phyloP scores from a whole-genome alignment of 108 stramenopile species.

The Parietichytrium sp. region DNA sequence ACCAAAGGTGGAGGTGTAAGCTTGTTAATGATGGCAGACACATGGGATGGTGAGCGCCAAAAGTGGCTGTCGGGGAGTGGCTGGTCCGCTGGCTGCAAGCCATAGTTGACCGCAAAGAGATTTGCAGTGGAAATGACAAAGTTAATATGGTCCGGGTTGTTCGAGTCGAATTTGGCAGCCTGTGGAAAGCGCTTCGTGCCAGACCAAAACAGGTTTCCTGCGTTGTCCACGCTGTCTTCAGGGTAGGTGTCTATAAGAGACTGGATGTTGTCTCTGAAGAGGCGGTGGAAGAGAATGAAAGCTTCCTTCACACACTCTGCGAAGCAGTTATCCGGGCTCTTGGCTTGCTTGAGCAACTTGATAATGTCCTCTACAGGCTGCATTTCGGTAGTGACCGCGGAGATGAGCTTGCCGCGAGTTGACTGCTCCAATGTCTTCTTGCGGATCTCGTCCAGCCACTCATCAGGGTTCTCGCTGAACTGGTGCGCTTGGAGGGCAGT shows the following conservation, averaged over 20 bases:
- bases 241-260: slow-evolving; percentile 63
- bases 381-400: slow-evolving; percentile 49
- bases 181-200: slow-evolving; percentile 65
- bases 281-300: slow-evolving; percentile 48
- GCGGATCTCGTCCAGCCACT: slow-evolving; percentile 14
- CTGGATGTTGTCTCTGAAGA: slow-evolving; percentile 56
- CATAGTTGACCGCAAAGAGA: slow-evolving; percentile 58
- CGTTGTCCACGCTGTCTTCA: slow-evolving; percentile 48
- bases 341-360: slow-evolving; percentile 37
- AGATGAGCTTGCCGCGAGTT: not conserved
- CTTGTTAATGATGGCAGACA: not conserved
- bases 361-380: slow-evolving; percentile 42
- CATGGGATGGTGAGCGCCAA: slow-evolving; percentile 18
- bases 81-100: slow-evolving; percentile 42
- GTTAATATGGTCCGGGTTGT: slow-evolving; percentile 47
- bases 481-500: slow-evolving; percentile 50
- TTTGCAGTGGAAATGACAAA: slow-evolving; percentile 59
- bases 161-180: slow-evolving; percentile 27
- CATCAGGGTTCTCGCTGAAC: slow-evolving; percentile 50
- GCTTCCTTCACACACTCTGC: slow-evolving; percentile 53
- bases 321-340: slow-evolving; percentile 42
- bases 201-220: slow-evolving; percentile 63
- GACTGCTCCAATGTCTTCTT: slow-evolving; percentile 26
- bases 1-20: not conserved
- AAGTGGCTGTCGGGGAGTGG: slow-evolving; percentile 25